A percentile compares a stretch with the other conserved stretches of the same genome.
Evolutionary conservation across 2,329 filamentous ascomycete species (phyloP).

Genomic region (Verticillium tricorpus): DNA sequence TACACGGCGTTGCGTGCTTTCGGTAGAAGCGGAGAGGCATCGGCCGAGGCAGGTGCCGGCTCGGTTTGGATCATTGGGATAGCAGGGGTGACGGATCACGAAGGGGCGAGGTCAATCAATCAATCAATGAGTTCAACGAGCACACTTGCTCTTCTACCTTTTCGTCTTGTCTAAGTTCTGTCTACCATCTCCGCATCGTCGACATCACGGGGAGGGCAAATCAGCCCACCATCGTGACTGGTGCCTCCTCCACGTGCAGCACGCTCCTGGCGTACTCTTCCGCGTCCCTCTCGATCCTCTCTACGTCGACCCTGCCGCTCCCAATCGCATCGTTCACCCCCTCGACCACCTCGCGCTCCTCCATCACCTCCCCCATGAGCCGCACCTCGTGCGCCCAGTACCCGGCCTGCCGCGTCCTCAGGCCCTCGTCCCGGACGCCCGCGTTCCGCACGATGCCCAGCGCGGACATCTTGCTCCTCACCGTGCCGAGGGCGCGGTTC

Average conservation of each 20-base stretch:
- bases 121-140: background rate
- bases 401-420: constrained; percentile 60
- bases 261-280: constrained; percentile 52
- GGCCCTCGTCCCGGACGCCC: constrained; percentile 64
- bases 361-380: constrained; percentile 70
- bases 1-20: background rate
- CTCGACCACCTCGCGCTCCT: constrained; percentile 70
- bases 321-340: constrained; percentile 64
- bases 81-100: background rate
- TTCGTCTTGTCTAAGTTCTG: background rate
- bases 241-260: constrained; percentile 23
- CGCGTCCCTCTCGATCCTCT: constrained; percentile 57
- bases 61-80: background rate
- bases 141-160: constrained; percentile 3
- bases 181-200: background rate
- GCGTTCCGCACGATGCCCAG: constrained; percentile 77
- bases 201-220: background rate
- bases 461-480: constrained; percentile 65
- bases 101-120: background rate
- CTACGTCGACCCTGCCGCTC: constrained; percentile 56
- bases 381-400: constrained; percentile 81
- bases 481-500: constrained; percentile 51
- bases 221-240: constrained; percentile 2
- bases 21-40: background rate
- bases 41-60: background rate